These are phyloP conservation scores for Cyclocybe cylindracea DNA, from an alignment of 768 basidiomycete species.

Conservation along the genomic window DNA sequence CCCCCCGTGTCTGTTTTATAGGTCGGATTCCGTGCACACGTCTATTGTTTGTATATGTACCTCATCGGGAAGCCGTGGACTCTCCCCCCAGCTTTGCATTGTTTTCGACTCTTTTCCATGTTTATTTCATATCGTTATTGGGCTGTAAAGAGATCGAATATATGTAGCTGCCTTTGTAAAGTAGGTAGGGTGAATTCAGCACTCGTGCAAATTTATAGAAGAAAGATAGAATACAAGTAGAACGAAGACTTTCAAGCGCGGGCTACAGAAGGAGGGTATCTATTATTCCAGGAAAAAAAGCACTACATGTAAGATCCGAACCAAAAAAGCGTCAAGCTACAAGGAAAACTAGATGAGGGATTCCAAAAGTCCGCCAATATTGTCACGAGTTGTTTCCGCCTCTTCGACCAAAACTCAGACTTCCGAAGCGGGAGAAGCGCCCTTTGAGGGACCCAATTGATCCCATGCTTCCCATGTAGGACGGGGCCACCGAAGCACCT, in stretches of 20 bases:
- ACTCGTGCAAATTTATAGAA: neutral
- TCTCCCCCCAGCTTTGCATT: too few species aligned
- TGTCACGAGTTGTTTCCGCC: conserved; percentile 16
- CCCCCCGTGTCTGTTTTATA: too few species aligned
- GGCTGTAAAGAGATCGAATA: too few species aligned
- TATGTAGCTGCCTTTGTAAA: too few species aligned
- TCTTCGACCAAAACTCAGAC: conserved; percentile 66
- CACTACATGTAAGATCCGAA: neutral
- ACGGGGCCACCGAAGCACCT: conserved; percentile 60
- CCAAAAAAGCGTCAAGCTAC: conserved; percentile 2
- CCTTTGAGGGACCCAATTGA: conserved; percentile 67
- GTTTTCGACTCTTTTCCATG: too few species aligned
- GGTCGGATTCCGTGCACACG: too few species aligned
- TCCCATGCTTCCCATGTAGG: conserved; percentile 61
- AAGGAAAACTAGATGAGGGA: conserved; percentile 1
- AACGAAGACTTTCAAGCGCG: neutral
- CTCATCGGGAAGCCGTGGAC: too few species aligned
- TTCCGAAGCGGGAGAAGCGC: conserved; percentile 76
- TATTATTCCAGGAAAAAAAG: neutral
- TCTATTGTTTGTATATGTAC: too few species aligned
- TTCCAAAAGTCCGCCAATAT: neutral
- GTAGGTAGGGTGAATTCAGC: too few species aligned
- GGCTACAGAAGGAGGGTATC: neutral
- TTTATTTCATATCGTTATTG: too few species aligned
- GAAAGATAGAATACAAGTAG: neutral